phyloP scores from a whole-genome alignment of 148 eudicot species.

The Spergularia bocconei region DNA sequence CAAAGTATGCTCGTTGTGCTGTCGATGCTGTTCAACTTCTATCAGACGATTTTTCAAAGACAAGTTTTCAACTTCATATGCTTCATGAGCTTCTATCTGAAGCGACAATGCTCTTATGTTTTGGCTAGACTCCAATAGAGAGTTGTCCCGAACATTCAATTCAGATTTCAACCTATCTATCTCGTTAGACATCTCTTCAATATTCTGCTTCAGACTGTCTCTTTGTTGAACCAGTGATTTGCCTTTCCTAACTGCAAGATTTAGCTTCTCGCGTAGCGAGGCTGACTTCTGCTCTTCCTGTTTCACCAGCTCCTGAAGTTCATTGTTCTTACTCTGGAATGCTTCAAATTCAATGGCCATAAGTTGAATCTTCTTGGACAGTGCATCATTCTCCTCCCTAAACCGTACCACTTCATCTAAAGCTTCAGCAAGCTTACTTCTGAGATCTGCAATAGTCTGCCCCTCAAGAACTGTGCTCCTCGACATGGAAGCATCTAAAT shows the following conservation, averaged over 20 bases:
- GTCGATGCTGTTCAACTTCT: constrained; percentile 48
- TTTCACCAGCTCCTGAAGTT: constrained; percentile 56
- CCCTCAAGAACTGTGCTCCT: constrained; percentile 33
- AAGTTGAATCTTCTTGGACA: constrained; percentile 46
- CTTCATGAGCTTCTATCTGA: constrained; percentile 44
- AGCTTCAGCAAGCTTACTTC: constrained; percentile 55
- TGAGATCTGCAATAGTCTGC: constrained; percentile 38
- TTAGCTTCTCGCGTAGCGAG: constrained; percentile 83
- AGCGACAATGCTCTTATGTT: constrained; percentile 48
- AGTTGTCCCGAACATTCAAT: constrained; percentile 42
- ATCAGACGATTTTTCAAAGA: constrained; percentile 51
- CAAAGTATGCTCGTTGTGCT: constrained; percentile 54
- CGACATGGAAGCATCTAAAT: constrained; percentile 27
- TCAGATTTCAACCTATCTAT: constrained; percentile 57
- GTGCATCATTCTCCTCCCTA: constrained; percentile 58
- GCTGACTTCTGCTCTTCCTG: constrained; percentile 93
- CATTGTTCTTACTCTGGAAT: constrained; percentile 38
- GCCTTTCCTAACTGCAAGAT: constrained; percentile 91
- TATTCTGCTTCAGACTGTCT: constrained; percentile 73
- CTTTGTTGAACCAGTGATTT: constrained; percentile 89
- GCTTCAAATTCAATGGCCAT: constrained; percentile 50
- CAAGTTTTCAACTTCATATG: constrained; percentile 50
- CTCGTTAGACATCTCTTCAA: constrained; percentile 60
- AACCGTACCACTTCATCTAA: constrained; percentile 43
- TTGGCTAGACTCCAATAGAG: constrained; percentile 49